Base-by-base conservation (phyloP, 164 flowering plant species). In the Kalanchoe fedtschenkoi region DNA sequence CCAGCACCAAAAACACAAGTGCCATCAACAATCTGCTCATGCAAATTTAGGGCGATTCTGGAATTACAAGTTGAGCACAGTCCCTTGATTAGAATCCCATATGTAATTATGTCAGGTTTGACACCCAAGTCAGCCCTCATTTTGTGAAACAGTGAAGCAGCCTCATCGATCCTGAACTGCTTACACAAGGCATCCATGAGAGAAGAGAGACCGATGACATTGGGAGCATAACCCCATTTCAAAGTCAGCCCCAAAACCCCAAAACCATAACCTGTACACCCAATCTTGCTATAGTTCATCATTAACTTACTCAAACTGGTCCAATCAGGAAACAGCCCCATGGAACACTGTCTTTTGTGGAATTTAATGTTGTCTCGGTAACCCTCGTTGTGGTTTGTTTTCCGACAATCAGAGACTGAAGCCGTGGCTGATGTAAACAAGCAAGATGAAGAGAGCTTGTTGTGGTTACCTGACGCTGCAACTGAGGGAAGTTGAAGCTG, bases 121-220 rank as follows among this genome's bases (percentile, higher is more conserved):
- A 57, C 14, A 1, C 53, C 47, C 47, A 62, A 64, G 5, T 51
- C 34, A 11, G 13, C 64, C 14, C 56, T 34, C 69, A 71, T 44
- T 41, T 59, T 58, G 17, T 26, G 34, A 22, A 78, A 46, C 21
- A 78, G 17, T 3, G 13, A 19, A 10, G 58, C 14, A 1, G 77
- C 77, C 17, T 71, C 77, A n/a, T n/a, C 56, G 32, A 67, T 6
- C 47, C 56, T 73, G 53, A 21, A 35, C 24, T 63, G 64, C 19
- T 32, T 62, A 41, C 71, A 71, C 17, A 75, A 55, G 19, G 78
- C 79, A 33, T 67, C 69, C 1, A 74, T 54, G 28, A 78, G 67
- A 34, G 76, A 69, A 60, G 59, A 66, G 35, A 47, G 71, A 11
- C 66, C 72, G 17, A 66, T 64, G 2, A 57, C 68, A 21, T 3